Evolutionary conservation across 306 rosid genomes (phyloP).

Genomic region (Fagus crenata): DNA sequence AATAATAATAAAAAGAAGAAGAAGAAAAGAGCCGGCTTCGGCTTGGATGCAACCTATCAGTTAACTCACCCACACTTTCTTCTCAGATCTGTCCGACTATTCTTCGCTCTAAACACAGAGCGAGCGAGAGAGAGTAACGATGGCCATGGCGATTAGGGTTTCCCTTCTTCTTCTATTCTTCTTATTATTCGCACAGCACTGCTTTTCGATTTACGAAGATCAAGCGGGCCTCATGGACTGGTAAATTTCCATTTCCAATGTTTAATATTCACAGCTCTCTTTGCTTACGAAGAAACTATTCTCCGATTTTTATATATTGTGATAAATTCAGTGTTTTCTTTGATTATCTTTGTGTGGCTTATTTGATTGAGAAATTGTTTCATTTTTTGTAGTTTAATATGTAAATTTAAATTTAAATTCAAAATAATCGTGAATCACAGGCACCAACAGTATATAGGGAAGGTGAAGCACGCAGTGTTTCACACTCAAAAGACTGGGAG

Average conservation of each 20-base stretch:
- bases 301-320: neutral
- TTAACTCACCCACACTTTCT: constrained; percentile 9
- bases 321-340: neutral
- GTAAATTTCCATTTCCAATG: constrained; percentile 46
- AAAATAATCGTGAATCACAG: constrained; percentile 39
- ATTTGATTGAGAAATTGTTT: neutral
- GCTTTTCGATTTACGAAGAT: constrained; percentile 76
- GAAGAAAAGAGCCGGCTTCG: too few species aligned
- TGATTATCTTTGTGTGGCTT: neutral
- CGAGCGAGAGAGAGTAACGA: constrained; percentile 44
- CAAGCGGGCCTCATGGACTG: constrained; percentile 97
- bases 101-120: constrained; percentile 3
- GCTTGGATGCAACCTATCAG: too few species aligned
- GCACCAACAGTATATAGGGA: constrained; percentile 93
- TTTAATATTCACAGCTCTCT: neutral
- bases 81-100: constrained; percentile 48
- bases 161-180: constrained; percentile 41
- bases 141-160: constrained; percentile 72
- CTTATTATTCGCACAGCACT: constrained; percentile 31
- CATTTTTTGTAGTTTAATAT: constrained; percentile 9
- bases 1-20: too few species aligned
- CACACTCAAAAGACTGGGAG: constrained; percentile 87
- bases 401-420: neutral
- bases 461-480: constrained; percentile 85
- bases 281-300: neutral